Evolutionary conservation across 371 early-diverging fungal species (phyloP), one percentile per base, ranked within the genome.

Genomic region (Chytridiales sp.): DNA sequence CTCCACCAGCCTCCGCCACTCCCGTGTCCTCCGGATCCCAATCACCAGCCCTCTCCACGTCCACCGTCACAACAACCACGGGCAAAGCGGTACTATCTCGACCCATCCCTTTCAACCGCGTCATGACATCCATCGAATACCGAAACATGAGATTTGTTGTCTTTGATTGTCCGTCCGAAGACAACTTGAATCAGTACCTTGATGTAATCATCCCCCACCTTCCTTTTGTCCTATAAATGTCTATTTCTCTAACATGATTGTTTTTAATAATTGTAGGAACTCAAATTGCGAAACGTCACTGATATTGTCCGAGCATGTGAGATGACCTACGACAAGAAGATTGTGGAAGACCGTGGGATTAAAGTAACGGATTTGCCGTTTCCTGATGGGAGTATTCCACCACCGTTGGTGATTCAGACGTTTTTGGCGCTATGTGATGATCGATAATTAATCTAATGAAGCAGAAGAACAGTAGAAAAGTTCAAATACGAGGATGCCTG

Each of bases 291-390:
- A 41, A 57, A 57, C 47, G 75, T 75, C 13, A 72, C 68, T 15
- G 70, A 73, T 42, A 67, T 75, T 21, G 75, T 75, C 21, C 63
- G 75, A 9, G 65, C 73, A 29, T 75, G 75, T 62, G 75, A 75
- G 39, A 67, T 73, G 2, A 70, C 73, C 4, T 57, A 74, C 56
- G 62, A 63, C 46, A 43, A 8, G 2, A 34, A 21, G 5, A 31
- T 52, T 26, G 38, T 75, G 9, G 56, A 30, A 11, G 32, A 9
- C 15, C 22, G 22, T 13, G 69, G 64, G 29, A 73, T 75, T 59
- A 19, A 59, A 9, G 70, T 73, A 32, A 67, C 62, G 47, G 75
- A 75, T 50, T 56, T 59, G 68, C 61, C 70, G 11, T 73, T 73
- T 60, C 44, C 61, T 13, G 75, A 75, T 49, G 75, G 75, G 19